Evolutionary conservation across 2,329 filamentous ascomycete genomes (phyloP), one percentile per base, ranked within the genome.

Genomic region (Penicillium janthinellum): DNA sequence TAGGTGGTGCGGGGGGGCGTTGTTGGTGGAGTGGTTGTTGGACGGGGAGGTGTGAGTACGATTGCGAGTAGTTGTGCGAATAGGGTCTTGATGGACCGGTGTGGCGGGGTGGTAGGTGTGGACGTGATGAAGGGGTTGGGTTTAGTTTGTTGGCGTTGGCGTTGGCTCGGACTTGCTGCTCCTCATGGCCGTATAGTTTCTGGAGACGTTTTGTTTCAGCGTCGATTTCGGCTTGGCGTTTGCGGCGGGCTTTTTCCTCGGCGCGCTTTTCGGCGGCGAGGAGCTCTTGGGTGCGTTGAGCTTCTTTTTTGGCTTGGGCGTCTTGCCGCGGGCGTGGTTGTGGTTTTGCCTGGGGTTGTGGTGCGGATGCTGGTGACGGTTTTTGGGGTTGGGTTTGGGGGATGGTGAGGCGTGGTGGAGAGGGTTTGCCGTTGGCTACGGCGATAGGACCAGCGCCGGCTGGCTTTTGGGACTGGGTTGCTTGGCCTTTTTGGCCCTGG

Each of bases 191-290:
- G 64, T 87, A 88, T 50, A 85, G 69, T 64, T 78, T 81, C 58
- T 83, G 79, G 7, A 97, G 78, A 0, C 92, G 84, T 66, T 88
- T 88, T 0, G 92, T 96, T 75, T 97, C 93, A 45, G 86, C 86
- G 38, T 96, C 87, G 11, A 91, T 82, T 56, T 84, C 84, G 1
- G 79, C 80, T 62, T 86, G 62, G 5, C 67, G 69, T 34, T 56
- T 80, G 57, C 79, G 80, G 11, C 71, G 73, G 54, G 84, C 82
- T 52, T 82, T 82, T 47, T 84, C 79, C 68, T 87, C 56, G 11
- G 58, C 45, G 14, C 59, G 59, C 56, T 63, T 57, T 47, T 68
- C 85, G 22, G 79, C 78, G 41, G 81, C 79, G 7, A 84, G 73
- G 56, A 84, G 77, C 48, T 82, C 81, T 57, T 81, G 80, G 0